phyloP scores from a whole-genome alignment of 2,329 filamentous ascomycete genomes.

The Metarhizium rileyi region DNA sequence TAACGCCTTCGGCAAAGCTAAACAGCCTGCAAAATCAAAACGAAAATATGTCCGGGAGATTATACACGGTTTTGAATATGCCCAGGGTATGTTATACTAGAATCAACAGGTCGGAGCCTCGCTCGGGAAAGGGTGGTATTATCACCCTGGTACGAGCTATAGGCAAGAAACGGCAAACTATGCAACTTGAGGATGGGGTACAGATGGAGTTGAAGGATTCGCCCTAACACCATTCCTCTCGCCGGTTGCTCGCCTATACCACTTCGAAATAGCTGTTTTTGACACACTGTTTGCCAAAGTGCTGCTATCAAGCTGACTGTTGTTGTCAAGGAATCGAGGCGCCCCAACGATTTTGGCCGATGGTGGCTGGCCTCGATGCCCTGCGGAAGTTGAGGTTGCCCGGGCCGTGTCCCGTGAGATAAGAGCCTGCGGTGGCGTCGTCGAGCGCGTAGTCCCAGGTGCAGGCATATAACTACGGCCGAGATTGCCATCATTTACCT shows the following conservation, averaged over 20 bases:
- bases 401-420: slow-evolving; percentile 4
- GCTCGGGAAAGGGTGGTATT: neutral
- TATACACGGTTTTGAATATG: no score
- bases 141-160: neutral
- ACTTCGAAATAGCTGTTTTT: no score
- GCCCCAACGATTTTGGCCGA: neutral
- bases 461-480: neutral
- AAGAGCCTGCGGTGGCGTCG: slow-evolving; percentile 15
- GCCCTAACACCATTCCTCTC: neutral
- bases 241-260: neutral
- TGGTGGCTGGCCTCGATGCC: neutral
- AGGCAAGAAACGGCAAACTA: neutral
- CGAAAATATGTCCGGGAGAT: no score
- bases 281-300: neutral
- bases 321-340: neutral
- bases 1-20: no score
- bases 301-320: neutral
- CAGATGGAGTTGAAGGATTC: neutral
- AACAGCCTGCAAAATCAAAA: no score
- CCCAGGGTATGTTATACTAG: no score
- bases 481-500: neutral
- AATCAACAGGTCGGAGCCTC: no score
- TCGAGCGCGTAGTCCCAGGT: slow-evolving; percentile 8
- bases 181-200: neutral
- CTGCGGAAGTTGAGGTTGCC: neutral